phyloP scores from a whole-genome alignment of 2,329 filamentous ascomycete genomes.

The Penicillium sp. region DNA sequence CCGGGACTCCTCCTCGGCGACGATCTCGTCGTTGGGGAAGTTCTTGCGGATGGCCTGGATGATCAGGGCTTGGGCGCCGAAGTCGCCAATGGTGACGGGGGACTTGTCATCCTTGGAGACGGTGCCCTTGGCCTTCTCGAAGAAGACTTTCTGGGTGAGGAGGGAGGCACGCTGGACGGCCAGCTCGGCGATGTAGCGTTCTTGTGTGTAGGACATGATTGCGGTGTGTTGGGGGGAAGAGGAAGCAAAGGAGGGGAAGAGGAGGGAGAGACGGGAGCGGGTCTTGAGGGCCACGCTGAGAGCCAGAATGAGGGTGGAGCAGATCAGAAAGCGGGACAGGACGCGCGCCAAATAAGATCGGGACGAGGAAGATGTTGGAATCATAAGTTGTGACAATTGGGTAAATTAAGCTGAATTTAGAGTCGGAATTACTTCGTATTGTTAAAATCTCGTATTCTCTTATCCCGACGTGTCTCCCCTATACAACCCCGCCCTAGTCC shows the following conservation, averaged over 20 bases:
- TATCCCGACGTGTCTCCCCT: background rate
- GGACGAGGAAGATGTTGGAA: background rate
- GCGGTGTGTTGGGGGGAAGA: conserved; percentile 24
- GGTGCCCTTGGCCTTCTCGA: conserved; percentile 91
- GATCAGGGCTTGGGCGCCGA: conserved; percentile 94
- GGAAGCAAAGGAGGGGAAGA: conserved; percentile 32
- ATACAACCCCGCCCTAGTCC: conserved; percentile 20
- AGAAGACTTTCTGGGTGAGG: conserved; percentile 74
- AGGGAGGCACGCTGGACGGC: conserved; percentile 81
- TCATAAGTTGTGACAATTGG: background rate
- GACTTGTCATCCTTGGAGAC: conserved; percentile 93
- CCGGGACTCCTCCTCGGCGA: conserved; percentile 91
- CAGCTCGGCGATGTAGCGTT: conserved; percentile 80
- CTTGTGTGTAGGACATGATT: conserved; percentile 64
- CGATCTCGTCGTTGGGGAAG: conserved; percentile 88
- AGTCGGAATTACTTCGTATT: background rate
- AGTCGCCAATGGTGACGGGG: conserved; percentile 96
- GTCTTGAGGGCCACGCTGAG: conserved; percentile 40
- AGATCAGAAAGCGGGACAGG: conserved; percentile 34
- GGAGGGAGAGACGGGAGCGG: conserved; percentile 41
- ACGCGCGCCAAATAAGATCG: conserved; percentile 16
- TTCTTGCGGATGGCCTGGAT: conserved; percentile 84
- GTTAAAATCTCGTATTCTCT: background rate
- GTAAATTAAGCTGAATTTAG: background rate
- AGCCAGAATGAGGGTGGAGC: conserved; percentile 46